Evolutionary conservation across 768 basidiomycete genomes (phyloP).

Genomic region (Russula sp.): DNA sequence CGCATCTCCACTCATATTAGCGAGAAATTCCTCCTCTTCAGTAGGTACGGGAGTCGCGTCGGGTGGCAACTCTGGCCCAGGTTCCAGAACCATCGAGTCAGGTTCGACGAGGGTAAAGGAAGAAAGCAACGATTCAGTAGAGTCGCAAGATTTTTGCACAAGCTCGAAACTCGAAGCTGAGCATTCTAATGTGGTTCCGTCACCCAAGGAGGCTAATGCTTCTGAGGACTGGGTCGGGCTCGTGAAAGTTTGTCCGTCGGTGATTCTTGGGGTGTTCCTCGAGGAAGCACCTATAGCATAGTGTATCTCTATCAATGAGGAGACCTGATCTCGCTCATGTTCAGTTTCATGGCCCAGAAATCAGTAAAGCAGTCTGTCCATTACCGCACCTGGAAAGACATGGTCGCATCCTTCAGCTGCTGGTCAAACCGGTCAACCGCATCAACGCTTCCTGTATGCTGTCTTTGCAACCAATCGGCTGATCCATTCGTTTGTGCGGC

Average conservation of each 20-base stretch:
- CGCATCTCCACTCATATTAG: slow-evolving; percentile 7
- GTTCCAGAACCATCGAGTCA: not conserved
- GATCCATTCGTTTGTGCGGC: slow-evolving; percentile 29
- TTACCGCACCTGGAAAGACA: slow-evolving; percentile 28
- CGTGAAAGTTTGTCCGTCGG: slow-evolving; percentile 5
- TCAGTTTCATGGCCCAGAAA: not conserved
- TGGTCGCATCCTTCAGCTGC: slow-evolving; percentile 27
- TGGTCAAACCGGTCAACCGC: slow-evolving; percentile 23
- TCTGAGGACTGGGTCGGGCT: slow-evolving; percentile 15
- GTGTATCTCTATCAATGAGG: slow-evolving; percentile 32
- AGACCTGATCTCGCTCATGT: slow-evolving; percentile 13
- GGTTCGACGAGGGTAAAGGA: slow-evolving; percentile 20
- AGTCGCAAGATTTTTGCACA: not conserved
- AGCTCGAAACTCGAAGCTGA: slow-evolving; percentile 4
- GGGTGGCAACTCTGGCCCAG: not conserved
- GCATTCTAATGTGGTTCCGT: not conserved
- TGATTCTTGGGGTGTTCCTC: not conserved
- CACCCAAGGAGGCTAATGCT: not conserved
- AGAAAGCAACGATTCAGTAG: not conserved
- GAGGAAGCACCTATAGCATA: slow-evolving; percentile 26
- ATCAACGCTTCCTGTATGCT: slow-evolving; percentile 25
- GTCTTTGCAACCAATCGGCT: slow-evolving; percentile 26
- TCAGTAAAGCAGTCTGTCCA: not conserved
- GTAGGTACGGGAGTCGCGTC: not conserved
- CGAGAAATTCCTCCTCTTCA: slow-evolving; percentile 30